Evolutionary conservation across 441 rosid genomes (phyloP).

Genomic region (Macaranga tanarius): DNA sequence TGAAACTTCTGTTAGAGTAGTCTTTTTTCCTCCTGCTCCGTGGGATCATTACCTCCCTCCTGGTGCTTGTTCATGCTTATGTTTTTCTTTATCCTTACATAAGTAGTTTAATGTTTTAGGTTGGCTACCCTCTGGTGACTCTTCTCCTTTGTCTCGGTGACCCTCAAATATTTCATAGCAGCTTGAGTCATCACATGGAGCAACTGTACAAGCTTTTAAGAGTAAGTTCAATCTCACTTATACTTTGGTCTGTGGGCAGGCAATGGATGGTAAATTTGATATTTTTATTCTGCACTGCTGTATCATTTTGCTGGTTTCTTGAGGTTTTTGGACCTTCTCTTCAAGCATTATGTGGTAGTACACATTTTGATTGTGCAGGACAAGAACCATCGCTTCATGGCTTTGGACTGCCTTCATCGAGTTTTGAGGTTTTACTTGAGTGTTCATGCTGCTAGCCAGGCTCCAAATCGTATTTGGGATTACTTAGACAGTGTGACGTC

Average conservation of each 20-base stretch:
- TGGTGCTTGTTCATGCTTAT: not conserved
- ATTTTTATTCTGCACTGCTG: not conserved
- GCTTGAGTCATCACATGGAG: constrained; percentile 94
- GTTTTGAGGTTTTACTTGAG: constrained; percentile 94
- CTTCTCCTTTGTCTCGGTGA: constrained; percentile 99
- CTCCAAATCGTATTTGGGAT: constrained; percentile 97
- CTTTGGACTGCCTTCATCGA: constrained; percentile 97
- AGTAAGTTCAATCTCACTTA: constrained; percentile 49
- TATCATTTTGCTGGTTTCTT: constrained; percentile 14
- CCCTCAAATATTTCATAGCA: constrained; percentile 85
- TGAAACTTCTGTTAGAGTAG: not conserved
- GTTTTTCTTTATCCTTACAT: constrained; percentile 29
- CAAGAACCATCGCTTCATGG: constrained; percentile 97
- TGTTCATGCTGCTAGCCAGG: constrained; percentile 93
- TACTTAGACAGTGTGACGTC: constrained; percentile 97
- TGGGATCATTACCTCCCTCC: not conserved
- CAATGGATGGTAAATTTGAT: constrained; percentile 7
- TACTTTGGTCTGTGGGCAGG: constrained; percentile 13
- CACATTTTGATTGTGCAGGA: constrained; percentile 55
- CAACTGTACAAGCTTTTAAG: constrained; percentile 95
- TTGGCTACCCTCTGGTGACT: constrained; percentile 98
- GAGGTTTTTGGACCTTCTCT: constrained; percentile 6
- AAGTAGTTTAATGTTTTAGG: constrained; percentile 47
- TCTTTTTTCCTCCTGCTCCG: not conserved
- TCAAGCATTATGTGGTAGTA: constrained; percentile 8